Percentiles rank a stretch among this genome's conserved stretches.
phyloP scores from a whole-genome alignment of 1,139 yeast species.

The Saccharomyces hybrid region DNA sequence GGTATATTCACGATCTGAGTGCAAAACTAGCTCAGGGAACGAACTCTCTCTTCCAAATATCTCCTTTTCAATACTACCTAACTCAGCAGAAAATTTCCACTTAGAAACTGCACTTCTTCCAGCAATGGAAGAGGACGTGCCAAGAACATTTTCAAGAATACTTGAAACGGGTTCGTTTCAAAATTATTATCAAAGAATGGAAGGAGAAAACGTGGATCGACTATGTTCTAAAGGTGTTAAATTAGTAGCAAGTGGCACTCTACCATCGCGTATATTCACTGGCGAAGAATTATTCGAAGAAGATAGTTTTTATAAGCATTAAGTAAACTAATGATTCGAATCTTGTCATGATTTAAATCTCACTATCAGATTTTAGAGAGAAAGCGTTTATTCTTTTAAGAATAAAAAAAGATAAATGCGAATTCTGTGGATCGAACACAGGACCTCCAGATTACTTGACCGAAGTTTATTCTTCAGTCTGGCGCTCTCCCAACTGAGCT shows the following conservation, averaged over 20 bases:
- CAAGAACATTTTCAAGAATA: conserved; percentile 11
- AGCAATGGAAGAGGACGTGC: conserved; percentile 8
- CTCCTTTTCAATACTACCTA: conserved; percentile 6
- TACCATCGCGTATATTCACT: conserved; percentile 24
- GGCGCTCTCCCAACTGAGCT: conserved; percentile 17
- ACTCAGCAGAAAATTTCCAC: conserved; percentile 1
- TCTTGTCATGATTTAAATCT: neutral
- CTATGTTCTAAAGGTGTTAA: neutral
- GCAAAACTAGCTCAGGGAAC: neutral
- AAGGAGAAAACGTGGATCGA: neutral
- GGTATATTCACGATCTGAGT: neutral
- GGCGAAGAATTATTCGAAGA: conserved; percentile 21
- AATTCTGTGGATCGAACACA: conserved; percentile 86
- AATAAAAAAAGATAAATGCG: conserved; percentile 39
- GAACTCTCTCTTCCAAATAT: conserved; percentile 1
- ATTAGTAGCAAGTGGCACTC: neutral
- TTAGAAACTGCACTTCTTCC: conserved; percentile 1
- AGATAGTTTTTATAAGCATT: conserved; percentile 22
- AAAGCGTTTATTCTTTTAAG: neutral
- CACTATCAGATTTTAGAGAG: no score
- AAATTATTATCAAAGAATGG: neutral
- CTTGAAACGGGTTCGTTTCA: conserved; percentile 7
- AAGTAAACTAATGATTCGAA: conserved; percentile 1
- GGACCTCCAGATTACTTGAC: conserved; percentile 62
- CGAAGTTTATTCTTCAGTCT: conserved; percentile 14